phyloP scores from a whole-genome alignment of 352 stramenopile genomes.

The Phytophthora meadii region DNA sequence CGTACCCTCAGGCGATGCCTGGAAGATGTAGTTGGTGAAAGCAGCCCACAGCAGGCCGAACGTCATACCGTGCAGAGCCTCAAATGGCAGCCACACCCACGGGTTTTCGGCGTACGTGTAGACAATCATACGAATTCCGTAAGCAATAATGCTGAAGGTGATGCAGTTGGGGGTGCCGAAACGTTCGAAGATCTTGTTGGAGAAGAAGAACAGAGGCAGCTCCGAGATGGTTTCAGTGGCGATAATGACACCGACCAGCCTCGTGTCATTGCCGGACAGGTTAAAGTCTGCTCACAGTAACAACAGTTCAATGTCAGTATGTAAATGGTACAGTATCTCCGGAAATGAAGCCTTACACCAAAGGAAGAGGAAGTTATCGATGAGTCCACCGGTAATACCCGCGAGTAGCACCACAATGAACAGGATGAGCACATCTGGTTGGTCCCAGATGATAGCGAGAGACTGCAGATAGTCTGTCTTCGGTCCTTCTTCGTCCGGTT shows the following conservation, averaged over 20 bases:
- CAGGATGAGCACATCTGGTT: slow-evolving; percentile 68
- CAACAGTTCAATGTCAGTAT: slow-evolving; percentile 1
- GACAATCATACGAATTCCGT: slow-evolving; percentile 62
- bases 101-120: slow-evolving; percentile 73
- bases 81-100: slow-evolving; percentile 69
- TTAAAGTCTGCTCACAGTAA: slow-evolving; percentile 52
- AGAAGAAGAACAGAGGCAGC: slow-evolving; percentile 79
- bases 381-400: slow-evolving; percentile 62
- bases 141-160: slow-evolving; percentile 59
- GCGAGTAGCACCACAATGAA: slow-evolving; percentile 73
- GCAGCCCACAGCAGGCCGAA: slow-evolving; percentile 77
- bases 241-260: slow-evolving; percentile 75
- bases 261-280: slow-evolving; percentile 64
- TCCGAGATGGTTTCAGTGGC: slow-evolving; percentile 73
- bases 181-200: slow-evolving; percentile 69
- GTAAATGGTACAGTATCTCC: background rate
- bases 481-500: slow-evolving; percentile 35
- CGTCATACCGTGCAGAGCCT: slow-evolving; percentile 73
- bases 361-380: slow-evolving; percentile 78
- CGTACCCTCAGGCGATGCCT: slow-evolving; percentile 61
- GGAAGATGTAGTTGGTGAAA: slow-evolving; percentile 83
- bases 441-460: slow-evolving; percentile 51
- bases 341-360: slow-evolving; percentile 27
- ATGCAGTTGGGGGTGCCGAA: slow-evolving; percentile 62
- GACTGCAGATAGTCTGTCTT: slow-evolving; percentile 49